Percentiles rank a stretch among this genome's conserved stretches.
These are phyloP conservation scores for Fagopyrum homotropicum DNA, from an alignment of 148 eudicot genomes.

Conservation along the genomic window DNA sequence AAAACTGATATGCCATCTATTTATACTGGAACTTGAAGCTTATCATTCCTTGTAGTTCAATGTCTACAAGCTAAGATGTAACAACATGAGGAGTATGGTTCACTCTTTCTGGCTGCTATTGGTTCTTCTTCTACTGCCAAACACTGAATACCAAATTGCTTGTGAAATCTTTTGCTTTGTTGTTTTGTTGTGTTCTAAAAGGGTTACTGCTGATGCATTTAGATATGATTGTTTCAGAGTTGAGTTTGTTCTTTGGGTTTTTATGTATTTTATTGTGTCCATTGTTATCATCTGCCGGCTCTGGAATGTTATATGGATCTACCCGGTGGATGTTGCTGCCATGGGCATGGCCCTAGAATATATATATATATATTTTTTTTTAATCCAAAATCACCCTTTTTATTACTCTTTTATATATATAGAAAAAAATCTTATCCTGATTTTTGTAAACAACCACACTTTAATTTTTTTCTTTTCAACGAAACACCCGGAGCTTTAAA, in stretches of 20 bases:
- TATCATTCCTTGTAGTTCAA: neutral
- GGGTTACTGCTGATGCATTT: neutral
- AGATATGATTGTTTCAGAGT: neutral
- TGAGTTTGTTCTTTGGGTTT: too few relatives aligned
- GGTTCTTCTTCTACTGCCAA: neutral
- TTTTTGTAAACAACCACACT: too few relatives aligned
- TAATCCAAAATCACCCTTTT: too few relatives aligned
- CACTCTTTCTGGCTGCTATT: neutral
- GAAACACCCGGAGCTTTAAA: too few relatives aligned
- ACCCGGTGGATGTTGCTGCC: too few relatives aligned
- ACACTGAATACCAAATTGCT: neutral
- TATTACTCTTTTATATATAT: too few relatives aligned
- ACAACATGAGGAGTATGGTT: neutral
- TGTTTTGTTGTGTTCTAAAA: neutral
- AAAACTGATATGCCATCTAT: slow-evolving; percentile 5
- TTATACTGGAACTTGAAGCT: slow-evolving; percentile 1
- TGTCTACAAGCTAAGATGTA: slow-evolving; percentile 8
- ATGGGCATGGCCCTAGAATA: too few relatives aligned
- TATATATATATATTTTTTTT: too few relatives aligned
- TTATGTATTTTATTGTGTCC: neutral
- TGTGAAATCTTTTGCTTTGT: neutral
- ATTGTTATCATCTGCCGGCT: neutral
- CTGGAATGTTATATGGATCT: neutral
- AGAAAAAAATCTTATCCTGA: too few relatives aligned
- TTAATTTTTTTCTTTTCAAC: too few relatives aligned